Base-by-base conservation (phyloP, 768 basidiomycete genomes). In the Clavulina sp. region DNA sequence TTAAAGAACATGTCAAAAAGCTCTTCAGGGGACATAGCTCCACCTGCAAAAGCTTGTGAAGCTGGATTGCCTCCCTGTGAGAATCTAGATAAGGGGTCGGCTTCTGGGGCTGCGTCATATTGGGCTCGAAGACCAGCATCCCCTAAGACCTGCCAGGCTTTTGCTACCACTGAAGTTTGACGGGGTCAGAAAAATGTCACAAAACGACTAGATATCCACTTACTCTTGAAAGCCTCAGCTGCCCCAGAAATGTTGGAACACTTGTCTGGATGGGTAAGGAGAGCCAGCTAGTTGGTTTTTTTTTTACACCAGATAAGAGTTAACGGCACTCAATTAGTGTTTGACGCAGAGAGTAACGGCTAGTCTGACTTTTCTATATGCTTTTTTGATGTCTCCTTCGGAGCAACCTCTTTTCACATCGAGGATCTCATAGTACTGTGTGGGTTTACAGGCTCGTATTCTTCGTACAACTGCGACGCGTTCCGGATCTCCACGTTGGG, bases 1-100 rank as follows among this genome's bases (percentile, higher is more conserved):
- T 88, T 88, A 63, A 97, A 97, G 76, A 97, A 95, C 84, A 93
- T 91, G 62, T 96, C 93, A 70, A 97, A 97, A 52, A 97, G 63
- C 53, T 96, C 93, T 66, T 96, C 93, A 4, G 93, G 91, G 52
- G 84, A 91, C 58, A 97, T n/a, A n/a, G n/a, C 70, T 66, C 96
- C 92, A 57, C 28, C 60, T 52, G 51, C 61, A 60, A 46, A 57
- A 56, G 31, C 61, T 54, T 18, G 61, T 58, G 54, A 63, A 64
- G 4, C 19, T 55, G 38, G 33, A 57, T 56, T 26, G 57, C 56
- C 5, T 32, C 16, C 53, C 29, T 4, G 54, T 18, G 19, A 52
- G 51, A 29, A 52, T 1, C 67, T 76, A 52, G 80, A 80, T 63
- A 92, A 88, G 34, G 93, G 93, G 64, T 97, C 93, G 52, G 80